Conservation (phyloP, 805 yeast species). For the Nakazawaea sp. region DNA sequence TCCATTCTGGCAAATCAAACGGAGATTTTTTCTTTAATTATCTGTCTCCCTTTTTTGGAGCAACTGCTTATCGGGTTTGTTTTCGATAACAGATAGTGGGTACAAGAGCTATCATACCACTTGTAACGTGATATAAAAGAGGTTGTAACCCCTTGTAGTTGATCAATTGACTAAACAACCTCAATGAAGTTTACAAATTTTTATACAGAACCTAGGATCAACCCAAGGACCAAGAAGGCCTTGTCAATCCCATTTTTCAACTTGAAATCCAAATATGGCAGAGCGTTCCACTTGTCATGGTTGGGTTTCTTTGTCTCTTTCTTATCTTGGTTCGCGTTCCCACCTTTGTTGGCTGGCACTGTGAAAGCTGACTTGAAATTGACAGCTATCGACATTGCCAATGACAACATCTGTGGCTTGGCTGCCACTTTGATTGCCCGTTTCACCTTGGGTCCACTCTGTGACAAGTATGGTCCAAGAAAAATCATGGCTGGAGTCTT, state of each 20-base stretch:
- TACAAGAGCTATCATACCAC: too few relatives aligned
- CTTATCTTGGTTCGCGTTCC: slow-evolving; percentile 26
- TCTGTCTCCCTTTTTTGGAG: too few relatives aligned
- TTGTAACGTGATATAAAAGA: too few relatives aligned
- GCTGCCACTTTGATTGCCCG: slow-evolving; percentile 23
- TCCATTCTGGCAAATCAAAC: too few relatives aligned
- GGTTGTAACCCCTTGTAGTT: too few relatives aligned
- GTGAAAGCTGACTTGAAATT: slow-evolving; percentile 18
- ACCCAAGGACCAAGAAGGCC: slow-evolving; percentile 21
- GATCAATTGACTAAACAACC: too few relatives aligned
- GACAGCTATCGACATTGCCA: slow-evolving; percentile 19
- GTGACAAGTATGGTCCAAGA: slow-evolving; percentile 24
- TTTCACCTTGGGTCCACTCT: slow-evolving; percentile 20
- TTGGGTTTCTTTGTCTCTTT: slow-evolving; percentile 24
- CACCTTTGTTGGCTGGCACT: slow-evolving; percentile 21
- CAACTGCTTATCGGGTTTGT: too few relatives aligned
- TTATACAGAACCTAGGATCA: slow-evolving; percentile 19
- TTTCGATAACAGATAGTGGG: too few relatives aligned
- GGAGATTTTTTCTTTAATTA: too few relatives aligned
- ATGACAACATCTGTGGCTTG: slow-evolving; percentile 24
- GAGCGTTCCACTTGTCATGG: slow-evolving; percentile 23
- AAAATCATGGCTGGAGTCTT: slow-evolving; percentile 20
- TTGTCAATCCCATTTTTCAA: slow-evolving; percentile 21
- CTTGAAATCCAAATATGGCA: slow-evolving; percentile 17
- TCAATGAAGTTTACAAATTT: slow-evolving; percentile 12